Evolutionary conservation across 2,329 filamentous ascomycete genomes (phyloP), one percentile per base, ranked within the genome.

Genomic region (Aciculosporium take): DNA sequence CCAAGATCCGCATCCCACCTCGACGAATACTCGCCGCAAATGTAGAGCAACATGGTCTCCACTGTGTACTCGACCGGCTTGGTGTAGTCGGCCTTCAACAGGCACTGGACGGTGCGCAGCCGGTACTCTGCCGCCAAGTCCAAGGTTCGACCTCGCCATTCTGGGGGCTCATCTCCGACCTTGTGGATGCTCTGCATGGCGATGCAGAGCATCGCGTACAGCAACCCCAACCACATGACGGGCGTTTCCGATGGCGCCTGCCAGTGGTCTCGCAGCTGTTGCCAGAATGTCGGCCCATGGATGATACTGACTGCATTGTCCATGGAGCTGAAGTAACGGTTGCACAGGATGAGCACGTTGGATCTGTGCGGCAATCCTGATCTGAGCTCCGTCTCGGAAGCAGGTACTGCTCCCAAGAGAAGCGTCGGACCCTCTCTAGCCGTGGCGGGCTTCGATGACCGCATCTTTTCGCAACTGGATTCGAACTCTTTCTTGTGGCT

Each of bases 401-500:
- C 79, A 8, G 79, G 73, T 37, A 80, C 70, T 2, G 80, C 78
- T 40, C 84, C 84, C 47, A 94, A 81, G 8, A 96, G 65, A 49
- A 95, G 80, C 0, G 83, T 80, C 2, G 83, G 84, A 1, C 82
- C 83, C 44, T 78, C 76, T 29, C 65, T 65, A 23, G 74, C 71
- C 2, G 67, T 64, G 23, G 65, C 64, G 13, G 79, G 71, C 52
- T 82, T 85, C 30, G 76, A 76, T 34, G 76, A 75, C 56, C 80
- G 74, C 39, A 94, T 78, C 51, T 78, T 81, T 51, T 84, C 78
- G 51, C 85, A 78, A 51, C 88, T 87, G 44, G 79, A 79, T 56
- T 93, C 85, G 45, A 89, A 71, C 49, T 95, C 87, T 55, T 91
- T 88, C 59, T 91, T 93, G 62, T 95, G 86, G 28, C 72, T 76